Conservation (phyloP, 2,329 filamentous ascomycete genomes). For the Amauroascus verrucosus region DNA sequence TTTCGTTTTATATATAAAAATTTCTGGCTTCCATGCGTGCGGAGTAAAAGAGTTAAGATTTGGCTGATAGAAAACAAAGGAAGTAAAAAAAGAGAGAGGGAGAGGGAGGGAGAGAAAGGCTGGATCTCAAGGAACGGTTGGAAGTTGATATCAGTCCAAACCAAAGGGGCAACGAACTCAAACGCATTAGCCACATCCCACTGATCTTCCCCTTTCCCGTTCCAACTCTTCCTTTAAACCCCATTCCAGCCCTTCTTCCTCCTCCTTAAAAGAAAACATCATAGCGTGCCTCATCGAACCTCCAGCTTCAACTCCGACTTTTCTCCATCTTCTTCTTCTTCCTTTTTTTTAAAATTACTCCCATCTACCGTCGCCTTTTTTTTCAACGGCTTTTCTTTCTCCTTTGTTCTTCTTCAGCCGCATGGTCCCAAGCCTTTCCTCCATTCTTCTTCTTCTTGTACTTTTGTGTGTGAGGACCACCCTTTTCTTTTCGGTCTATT, state of each 20-base stretch:
- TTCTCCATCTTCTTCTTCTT: background rate
- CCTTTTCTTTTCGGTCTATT: background rate
- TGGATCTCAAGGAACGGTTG: too few relatives aligned
- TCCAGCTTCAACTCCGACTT: background rate
- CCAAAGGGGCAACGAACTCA: too few relatives aligned
- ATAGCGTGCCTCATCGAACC: background rate
- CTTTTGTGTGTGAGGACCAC: background rate
- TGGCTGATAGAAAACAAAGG: too few relatives aligned
- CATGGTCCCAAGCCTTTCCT: background rate
- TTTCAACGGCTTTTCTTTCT: background rate
- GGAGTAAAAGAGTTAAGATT: too few relatives aligned
- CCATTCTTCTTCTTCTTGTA: background rate
- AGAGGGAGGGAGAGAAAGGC: too few relatives aligned
- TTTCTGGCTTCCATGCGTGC: too few relatives aligned
- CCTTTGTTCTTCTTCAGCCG: background rate
- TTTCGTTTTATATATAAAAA: too few relatives aligned
- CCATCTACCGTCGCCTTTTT: background rate
- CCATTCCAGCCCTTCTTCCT: background rate
- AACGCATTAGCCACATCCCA: slow-evolving; percentile 9
- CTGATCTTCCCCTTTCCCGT: slow-evolving; percentile 10
- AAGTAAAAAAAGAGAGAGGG: too few relatives aligned
- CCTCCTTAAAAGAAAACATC: background rate
- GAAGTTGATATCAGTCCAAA: too few relatives aligned
- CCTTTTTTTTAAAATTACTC: background rate
- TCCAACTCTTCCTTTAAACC: background rate